Conservation (phyloP, 2,329 filamentous ascomycete genomes). For the Ceratocystis variospora region DNA sequence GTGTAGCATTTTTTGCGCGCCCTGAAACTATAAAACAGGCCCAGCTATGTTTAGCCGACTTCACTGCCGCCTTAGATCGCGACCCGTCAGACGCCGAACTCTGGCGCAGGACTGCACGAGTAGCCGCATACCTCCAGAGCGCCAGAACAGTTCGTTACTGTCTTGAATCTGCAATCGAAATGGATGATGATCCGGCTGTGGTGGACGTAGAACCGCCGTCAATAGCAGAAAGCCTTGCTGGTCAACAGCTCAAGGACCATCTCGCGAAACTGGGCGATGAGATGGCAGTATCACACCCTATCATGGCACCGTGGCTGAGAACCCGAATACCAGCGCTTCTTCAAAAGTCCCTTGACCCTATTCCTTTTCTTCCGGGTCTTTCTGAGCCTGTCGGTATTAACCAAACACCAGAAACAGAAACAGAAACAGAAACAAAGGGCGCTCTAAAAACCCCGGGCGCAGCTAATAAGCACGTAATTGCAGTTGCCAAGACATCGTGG, state of each 20-base stretch:
- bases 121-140: constrained; percentile 45
- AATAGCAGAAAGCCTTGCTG: constrained; percentile 48
- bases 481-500: constrained; percentile 25
- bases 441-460: neutral
- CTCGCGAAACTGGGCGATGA: constrained; percentile 41
- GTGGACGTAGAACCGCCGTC: constrained; percentile 49
- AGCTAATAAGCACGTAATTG: constrained; percentile 4
- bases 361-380: constrained; percentile 47
- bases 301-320: constrained; percentile 43
- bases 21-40: constrained; percentile 29
- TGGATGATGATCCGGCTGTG: constrained; percentile 52
- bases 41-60: constrained; percentile 40
- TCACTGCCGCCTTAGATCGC: constrained; percentile 45
- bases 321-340: constrained; percentile 38
- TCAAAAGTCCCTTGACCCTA: constrained; percentile 43
- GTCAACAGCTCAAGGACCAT: constrained; percentile 45
- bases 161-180: constrained; percentile 50
- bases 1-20: constrained; percentile 27
- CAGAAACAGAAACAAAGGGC: neutral
- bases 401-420: too few species aligned
- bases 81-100: constrained; percentile 55
- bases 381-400: constrained; percentile 22
- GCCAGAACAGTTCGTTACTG: constrained; percentile 46
- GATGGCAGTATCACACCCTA: constrained; percentile 45
- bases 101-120: constrained; percentile 46